These are phyloP conservation scores for Gremmenia infestans DNA, from an alignment of 2,329 filamentous ascomycete species.

Conservation along the genomic window DNA sequence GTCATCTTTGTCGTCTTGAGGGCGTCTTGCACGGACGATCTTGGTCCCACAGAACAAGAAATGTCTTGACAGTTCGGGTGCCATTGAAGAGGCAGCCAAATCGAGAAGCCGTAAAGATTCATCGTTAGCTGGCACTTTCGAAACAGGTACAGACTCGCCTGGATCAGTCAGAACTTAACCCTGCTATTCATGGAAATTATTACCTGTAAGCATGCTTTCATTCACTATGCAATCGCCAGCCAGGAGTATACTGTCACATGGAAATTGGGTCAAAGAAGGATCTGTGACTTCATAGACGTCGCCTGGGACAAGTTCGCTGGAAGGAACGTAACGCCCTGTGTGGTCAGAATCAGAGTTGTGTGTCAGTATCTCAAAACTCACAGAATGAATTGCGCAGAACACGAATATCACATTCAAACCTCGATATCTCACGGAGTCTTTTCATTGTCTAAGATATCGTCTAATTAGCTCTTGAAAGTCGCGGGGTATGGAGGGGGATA, in stretches of 20 bases:
- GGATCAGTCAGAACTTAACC: constrained; percentile 7
- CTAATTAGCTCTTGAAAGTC: constrained; percentile 5
- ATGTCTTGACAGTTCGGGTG: constrained; percentile 77
- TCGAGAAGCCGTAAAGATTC: constrained; percentile 73
- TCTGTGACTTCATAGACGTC: constrained; percentile 97
- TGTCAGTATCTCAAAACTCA: constrained; percentile 35
- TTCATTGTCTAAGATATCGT: constrained; percentile 65
- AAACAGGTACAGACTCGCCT: constrained; percentile 95
- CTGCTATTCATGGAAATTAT: constrained; percentile 1
- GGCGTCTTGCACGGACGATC: constrained; percentile 83
- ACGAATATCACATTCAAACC: constrained; percentile 91
- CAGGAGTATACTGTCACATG: constrained; percentile 85
- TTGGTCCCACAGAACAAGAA: constrained; percentile 95
- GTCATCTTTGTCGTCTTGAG: constrained; percentile 78
- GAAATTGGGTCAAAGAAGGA: constrained; percentile 80
- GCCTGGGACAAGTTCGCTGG: constrained; percentile 84
- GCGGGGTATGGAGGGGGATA: constrained; percentile 8
- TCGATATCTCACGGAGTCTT: constrained; percentile 82
- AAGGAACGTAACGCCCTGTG: constrained; percentile 75
- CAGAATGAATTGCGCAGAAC: constrained; percentile 94
- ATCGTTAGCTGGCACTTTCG: constrained; percentile 79
- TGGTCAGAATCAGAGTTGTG: constrained; percentile 2
- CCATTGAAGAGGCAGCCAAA: constrained; percentile 73
- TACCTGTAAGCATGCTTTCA: constrained; percentile 92
- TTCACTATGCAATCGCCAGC: constrained; percentile 98